Base-by-base conservation (phyloP, 148 eudicot genomes). In the Amaranthus palmeri region DNA sequence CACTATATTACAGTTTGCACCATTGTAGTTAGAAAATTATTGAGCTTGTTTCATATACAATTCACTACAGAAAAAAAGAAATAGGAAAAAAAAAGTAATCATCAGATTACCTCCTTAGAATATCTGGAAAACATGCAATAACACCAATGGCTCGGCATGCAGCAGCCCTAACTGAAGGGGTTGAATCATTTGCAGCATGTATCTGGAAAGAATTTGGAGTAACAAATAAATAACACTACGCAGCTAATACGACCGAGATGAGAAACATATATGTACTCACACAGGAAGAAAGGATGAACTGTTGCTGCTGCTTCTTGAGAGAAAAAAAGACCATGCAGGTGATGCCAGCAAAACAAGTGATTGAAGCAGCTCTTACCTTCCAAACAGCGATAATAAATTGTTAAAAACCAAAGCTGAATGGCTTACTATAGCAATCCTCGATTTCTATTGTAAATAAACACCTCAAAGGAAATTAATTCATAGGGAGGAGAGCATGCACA, bases 121-220 rank as follows among this genome's bases (percentile, higher is more conserved):
- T 88, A 55, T 81, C 85, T 15, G 97, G 97, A 80, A 95, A 95
- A 79, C 88, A 89, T 52, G 95, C 84, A 79, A 95, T 86, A 63
- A 95, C 91, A 55, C 98, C 98, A 79, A 95, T 88, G 68, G 98
- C 93, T 47, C 98, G 96, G 78, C 97, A 95, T 78, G 98, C 96
- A 71, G 93, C 97, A 79, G 97, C 86, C 75, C 91, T 89, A 54
- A 95, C 96, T 54, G 93, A 85, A 77, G 98, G 91, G 70, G 78
- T 92, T 79, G 76, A 85, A 74, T 91, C 98, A 36, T 80, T 81
- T 57, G 98, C 88, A 76, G 87, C 96, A 74, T 81, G 74, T 77
- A 88, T 76, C 98, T 93, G 83, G 10, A 82, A 70, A 71, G 36
- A 45, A 3, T 65, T 12, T 12, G 15, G 40, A 53, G 14, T 10